phyloP scores from a whole-genome alignment of 805 yeast genomes.

The Dipodascopsis tothii region DNA sequence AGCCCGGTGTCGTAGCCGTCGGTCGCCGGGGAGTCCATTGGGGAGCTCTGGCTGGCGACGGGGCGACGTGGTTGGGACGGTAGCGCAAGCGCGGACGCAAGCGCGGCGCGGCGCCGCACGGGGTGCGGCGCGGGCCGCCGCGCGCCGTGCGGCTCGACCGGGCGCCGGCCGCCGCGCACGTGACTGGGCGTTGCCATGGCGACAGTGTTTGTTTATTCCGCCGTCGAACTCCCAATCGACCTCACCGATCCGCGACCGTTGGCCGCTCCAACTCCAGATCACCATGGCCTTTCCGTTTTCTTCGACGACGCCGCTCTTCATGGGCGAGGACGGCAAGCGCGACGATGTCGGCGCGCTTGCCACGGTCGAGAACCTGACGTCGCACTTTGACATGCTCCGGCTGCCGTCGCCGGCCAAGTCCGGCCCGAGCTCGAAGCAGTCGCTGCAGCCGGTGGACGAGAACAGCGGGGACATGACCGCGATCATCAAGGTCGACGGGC shows the following conservation, averaged over 20 bases:
- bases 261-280: no score
- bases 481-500: slow-evolving; percentile 12
- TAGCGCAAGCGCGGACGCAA: no score
- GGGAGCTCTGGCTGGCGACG: no score
- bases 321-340: not conserved
- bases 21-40: no score
- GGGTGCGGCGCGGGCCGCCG: no score
- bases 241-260: no score
- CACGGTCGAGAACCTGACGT: slow-evolving; percentile 11
- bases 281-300: not conserved
- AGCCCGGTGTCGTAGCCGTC: not conserved
- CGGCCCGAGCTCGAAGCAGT: not conserved
- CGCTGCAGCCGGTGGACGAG: slow-evolving; percentile 13
- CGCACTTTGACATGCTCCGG: slow-evolving; percentile 6
- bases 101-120: no score
- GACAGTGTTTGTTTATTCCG: not conserved
- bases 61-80: no score
- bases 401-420: slow-evolving; percentile 2
- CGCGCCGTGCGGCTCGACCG: no score
- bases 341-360: not conserved
- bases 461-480: slow-evolving; percentile 17
- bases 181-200: no score
- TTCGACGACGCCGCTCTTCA: not conserved
- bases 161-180: no score
- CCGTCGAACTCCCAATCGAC: not conserved